Conservation (phyloP, 2,329 filamentous ascomycete genomes). For the Ophiostoma ulmi region DNA sequence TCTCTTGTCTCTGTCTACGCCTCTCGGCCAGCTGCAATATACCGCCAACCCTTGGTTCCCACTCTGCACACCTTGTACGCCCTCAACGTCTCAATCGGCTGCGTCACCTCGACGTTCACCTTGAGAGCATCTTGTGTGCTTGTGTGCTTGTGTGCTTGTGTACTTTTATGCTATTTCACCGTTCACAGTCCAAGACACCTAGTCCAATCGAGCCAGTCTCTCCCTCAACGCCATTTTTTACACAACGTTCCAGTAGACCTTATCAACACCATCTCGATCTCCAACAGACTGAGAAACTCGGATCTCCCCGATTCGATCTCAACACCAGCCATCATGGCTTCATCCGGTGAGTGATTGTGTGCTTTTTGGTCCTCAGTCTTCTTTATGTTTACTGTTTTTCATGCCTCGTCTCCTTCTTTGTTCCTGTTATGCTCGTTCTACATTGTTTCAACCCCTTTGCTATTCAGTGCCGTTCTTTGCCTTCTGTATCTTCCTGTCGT, state of each 20-base stretch:
- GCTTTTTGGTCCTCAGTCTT: neutral
- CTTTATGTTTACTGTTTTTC: neutral
- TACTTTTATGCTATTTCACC: neutral
- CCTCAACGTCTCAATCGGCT: slow-evolving; percentile 14
- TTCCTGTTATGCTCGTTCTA: neutral
- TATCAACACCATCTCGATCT: neutral
- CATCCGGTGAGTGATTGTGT: slow-evolving; percentile 5
- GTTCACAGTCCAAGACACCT: neutral
- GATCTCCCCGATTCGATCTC: neutral
- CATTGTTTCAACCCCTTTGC: neutral
- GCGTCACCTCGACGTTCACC: neutral
- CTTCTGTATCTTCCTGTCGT: neutral
- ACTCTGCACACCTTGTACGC: slow-evolving; percentile 3
- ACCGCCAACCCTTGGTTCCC: neutral
- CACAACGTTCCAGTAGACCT: neutral
- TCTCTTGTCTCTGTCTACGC: neutral
- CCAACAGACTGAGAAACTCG: neutral
- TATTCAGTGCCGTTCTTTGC: neutral
- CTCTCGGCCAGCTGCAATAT: neutral
- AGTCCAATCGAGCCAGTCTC: neutral
- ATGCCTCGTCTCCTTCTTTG: neutral
- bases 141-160: neutral
- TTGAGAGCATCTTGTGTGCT: neutral
- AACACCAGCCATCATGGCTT: slow-evolving; percentile 7
- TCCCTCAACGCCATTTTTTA: neutral